phyloP scores from a whole-genome alignment of 257 asterid genomes.

The Penstemon newberryi region DNA sequence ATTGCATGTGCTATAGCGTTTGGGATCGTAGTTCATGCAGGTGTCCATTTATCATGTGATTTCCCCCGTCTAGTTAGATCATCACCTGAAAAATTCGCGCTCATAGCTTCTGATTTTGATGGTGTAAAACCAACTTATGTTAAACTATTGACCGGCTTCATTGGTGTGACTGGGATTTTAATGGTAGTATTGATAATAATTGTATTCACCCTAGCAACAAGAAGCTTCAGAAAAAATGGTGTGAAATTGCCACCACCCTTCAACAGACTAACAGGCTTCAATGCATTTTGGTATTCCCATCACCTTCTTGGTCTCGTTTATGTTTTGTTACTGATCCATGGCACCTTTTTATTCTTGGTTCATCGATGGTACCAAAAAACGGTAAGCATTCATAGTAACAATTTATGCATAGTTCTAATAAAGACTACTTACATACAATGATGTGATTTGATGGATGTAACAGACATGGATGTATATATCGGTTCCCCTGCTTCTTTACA shows the following conservation, averaged over 20 bases:
- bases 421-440: constrained; percentile 2
- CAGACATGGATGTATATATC: constrained; percentile 97
- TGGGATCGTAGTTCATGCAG: constrained; percentile 66
- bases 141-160: constrained; percentile 44
- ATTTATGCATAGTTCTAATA: not conserved
- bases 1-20: constrained; percentile 67
- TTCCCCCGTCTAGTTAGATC: constrained; percentile 66
- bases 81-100: constrained; percentile 59
- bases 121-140: constrained; percentile 55
- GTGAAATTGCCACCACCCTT: constrained; percentile 70
- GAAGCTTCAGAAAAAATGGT: constrained; percentile 61
- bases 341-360: constrained; percentile 69
- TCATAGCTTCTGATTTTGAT: constrained; percentile 61
- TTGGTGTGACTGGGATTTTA: constrained; percentile 62
- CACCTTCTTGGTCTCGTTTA: constrained; percentile 86
- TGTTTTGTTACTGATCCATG: constrained; percentile 64
- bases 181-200: constrained; percentile 70
- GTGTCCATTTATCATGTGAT: constrained; percentile 72
- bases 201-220: constrained; percentile 70
- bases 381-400: constrained; percentile 38
- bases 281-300: constrained; percentile 96
- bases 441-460: constrained; percentile 8
- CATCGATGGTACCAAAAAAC: constrained; percentile 76
- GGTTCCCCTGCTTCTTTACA: constrained; percentile 66
- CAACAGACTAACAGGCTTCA: constrained; percentile 77